Percentiles rank a stretch among this genome's conserved stretches.
phyloP scores from a whole-genome alignment of 768 basidiomycete species.

The Termitomyces sp. region DNA sequence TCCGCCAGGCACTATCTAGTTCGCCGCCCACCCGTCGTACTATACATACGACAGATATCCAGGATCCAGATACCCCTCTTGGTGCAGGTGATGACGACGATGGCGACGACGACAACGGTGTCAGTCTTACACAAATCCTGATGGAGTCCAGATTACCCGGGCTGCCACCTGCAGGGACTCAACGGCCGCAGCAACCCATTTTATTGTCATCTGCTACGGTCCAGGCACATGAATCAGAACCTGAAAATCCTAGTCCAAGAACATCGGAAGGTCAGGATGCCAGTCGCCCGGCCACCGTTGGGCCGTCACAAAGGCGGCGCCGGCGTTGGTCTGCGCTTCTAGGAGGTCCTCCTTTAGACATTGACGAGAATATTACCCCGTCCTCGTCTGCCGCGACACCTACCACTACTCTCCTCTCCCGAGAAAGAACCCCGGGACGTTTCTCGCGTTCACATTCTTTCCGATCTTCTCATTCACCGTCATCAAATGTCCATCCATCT shows the following conservation, averaged over 20 bases:
- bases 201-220: slow-evolving; percentile 46
- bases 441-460: slow-evolving; percentile 39
- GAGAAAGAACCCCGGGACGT: slow-evolving; percentile 20
- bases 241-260: slow-evolving; percentile 43
- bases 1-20: slow-evolving; percentile 59
- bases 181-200: slow-evolving; percentile 65
- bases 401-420: slow-evolving; percentile 23
- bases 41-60: slow-evolving; percentile 16
- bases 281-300: slow-evolving; percentile 25
- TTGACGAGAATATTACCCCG: slow-evolving; percentile 22
- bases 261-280: slow-evolving; percentile 40
- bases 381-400: slow-evolving; percentile 12
- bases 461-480: slow-evolving; percentile 32
- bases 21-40: slow-evolving; percentile 31
- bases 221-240: slow-evolving; percentile 39
- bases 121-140: slow-evolving; percentile 71
- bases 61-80: slow-evolving; percentile 36
- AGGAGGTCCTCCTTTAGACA: slow-evolving; percentile 18
- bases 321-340: slow-evolving; percentile 75
- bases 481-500: slow-evolving; percentile 24
- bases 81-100: slow-evolving; percentile 53
- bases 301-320: slow-evolving; percentile 40
- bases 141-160: slow-evolving; percentile 77
- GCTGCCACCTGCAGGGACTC: slow-evolving; percentile 66
- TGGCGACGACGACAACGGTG: slow-evolving; percentile 60